Evolutionary conservation across 371 early-diverging fungal genomes (phyloP).

Genomic region (Rhizopus arrhizus): DNA sequence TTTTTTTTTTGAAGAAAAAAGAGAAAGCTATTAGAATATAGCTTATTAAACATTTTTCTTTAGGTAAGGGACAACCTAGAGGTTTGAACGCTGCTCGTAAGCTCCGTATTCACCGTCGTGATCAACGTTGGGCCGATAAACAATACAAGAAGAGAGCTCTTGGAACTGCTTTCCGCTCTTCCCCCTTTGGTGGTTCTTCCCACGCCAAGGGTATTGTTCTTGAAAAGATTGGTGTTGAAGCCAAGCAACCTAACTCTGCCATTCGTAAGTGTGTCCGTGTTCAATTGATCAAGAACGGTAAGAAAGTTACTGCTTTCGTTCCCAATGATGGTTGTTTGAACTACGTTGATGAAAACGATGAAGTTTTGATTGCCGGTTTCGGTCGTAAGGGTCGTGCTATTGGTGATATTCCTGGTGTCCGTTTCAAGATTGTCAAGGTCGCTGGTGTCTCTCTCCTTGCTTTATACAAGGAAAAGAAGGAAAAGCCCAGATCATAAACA

Average conservation of each 20-base stretch:
- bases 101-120: slow-evolving; percentile 95
- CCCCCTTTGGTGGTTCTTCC: slow-evolving; percentile 98
- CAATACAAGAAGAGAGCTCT: slow-evolving; percentile 98
- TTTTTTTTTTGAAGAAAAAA: neutral
- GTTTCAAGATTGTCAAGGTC: slow-evolving; percentile 99
- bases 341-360: slow-evolving; percentile 98
- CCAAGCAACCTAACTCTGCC: slow-evolving; percentile 99
- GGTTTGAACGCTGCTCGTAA: slow-evolving; percentile 99
- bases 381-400: slow-evolving; percentile 87
- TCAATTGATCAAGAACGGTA: slow-evolving; percentile 99
- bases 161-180: slow-evolving; percentile 97
- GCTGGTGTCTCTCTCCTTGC: slow-evolving; percentile 99
- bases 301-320: slow-evolving; percentile 99
- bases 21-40: neutral
- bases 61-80: slow-evolving; percentile 93
- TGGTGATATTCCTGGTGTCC: slow-evolving; percentile 99
- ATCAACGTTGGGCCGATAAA: slow-evolving; percentile 99
- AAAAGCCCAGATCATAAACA: slow-evolving; percentile 95
- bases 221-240: slow-evolving; percentile 99
- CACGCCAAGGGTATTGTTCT: slow-evolving; percentile 99
- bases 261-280: slow-evolving; percentile 99
- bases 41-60: neutral
- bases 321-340: slow-evolving; percentile 99
- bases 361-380: slow-evolving; percentile 96
- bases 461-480: slow-evolving; percentile 99